Base-by-base conservation (phyloP, 2,329 filamentous ascomycete species). In the Penicillium sumatraense region DNA sequence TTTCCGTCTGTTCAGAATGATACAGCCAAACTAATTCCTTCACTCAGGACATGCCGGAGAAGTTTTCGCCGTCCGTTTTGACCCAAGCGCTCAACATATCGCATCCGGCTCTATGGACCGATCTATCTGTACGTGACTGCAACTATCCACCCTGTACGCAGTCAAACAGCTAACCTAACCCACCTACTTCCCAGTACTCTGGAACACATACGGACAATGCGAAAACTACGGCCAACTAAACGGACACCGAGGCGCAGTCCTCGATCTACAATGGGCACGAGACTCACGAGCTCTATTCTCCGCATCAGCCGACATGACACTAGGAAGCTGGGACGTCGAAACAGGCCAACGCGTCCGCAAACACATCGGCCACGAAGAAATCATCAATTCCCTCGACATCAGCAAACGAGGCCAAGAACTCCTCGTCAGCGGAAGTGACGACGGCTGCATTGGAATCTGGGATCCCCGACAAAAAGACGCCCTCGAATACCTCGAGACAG, bases 61-160 rank as follows among this genome's bases (percentile, higher is more conserved):
- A 78, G 86, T 99, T 45, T 98, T 98, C 71, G 83, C 91, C 21
- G 89, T 91, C 46, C 89, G 90, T 70, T 99, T 99, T 70, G 91
- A 97, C 70, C 89, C 91, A 2, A 89, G 89, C 2, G 93, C 93
- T 40, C 89, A 92, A 60, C 82, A 91, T 61, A 95, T 98, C 66
- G 95, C 95, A 38, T 98, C 95, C 1, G 93, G 91, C 8, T 95
- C 91, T 11, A 96, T 97, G 90, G 95, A 99, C 72, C 85, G 93
- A 66, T 90, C 87, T 55, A 95, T 99, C 66, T 81, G 91, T 96
- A 79, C 55, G 88, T n/a, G n/a, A n/a, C n/a, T n/a, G n/a, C n/a
- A n/a, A n/a, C n/a, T n/a, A n/a, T 78, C 4, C 21, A 5, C 27
- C 29, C 16, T 13, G 40, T 47, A 23, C 41, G 7, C 18, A 31